A percentile compares a stretch with the other conserved stretches of the same genome.
Evolutionary conservation across 352 stramenopile genomes (phyloP).

Genomic region (Thraustochytrium striatum): DNA sequence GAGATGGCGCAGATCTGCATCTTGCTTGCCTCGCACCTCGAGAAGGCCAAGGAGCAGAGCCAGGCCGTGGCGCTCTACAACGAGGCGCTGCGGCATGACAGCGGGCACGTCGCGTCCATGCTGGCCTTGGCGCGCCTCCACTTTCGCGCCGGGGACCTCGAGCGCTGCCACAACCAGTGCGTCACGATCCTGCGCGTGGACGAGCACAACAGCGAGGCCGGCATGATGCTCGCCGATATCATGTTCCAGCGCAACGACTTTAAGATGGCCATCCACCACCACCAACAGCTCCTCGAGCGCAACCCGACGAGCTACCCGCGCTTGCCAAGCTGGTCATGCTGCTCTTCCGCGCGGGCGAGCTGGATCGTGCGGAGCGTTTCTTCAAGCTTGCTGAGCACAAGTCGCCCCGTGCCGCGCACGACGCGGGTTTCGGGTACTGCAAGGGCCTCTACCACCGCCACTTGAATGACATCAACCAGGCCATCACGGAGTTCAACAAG

Average conservation of each 20-base stretch:
- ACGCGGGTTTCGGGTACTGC: conserved; percentile 80
- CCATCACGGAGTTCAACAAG: conserved; percentile 82
- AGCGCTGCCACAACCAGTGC: conserved; percentile 77
- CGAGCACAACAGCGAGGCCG: conserved; percentile 71
- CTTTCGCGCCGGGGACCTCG: conserved; percentile 67
- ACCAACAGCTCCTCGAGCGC: conserved; percentile 74
- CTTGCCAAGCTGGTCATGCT: conserved; percentile 79
- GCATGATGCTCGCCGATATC: conserved; percentile 82
- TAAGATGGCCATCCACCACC: conserved; percentile 77
- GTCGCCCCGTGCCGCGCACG: conserved; percentile 67
- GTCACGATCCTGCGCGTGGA: conserved; percentile 72
- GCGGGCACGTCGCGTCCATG: conserved; percentile 74
- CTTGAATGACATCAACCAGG: conserved; percentile 79
- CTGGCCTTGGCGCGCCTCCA: conserved; percentile 70
- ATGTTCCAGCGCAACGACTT: conserved; percentile 79
- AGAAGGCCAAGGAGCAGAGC: conserved; percentile 54
- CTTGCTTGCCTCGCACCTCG: conserved; percentile 57
- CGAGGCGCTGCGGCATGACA: conserved; percentile 62
- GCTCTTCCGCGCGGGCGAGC: conserved; percentile 72
- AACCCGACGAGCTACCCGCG: conserved; percentile 82
- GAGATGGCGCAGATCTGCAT: conserved; percentile 68
- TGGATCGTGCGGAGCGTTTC: conserved; percentile 68
- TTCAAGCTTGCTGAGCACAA: conserved; percentile 71
- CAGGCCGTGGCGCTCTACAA: conserved; percentile 51
- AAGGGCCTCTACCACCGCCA: conserved; percentile 79